Evolutionary conservation across 208 protist genomes (phyloP).

Genomic region (Crithidia expoeki): DNA sequence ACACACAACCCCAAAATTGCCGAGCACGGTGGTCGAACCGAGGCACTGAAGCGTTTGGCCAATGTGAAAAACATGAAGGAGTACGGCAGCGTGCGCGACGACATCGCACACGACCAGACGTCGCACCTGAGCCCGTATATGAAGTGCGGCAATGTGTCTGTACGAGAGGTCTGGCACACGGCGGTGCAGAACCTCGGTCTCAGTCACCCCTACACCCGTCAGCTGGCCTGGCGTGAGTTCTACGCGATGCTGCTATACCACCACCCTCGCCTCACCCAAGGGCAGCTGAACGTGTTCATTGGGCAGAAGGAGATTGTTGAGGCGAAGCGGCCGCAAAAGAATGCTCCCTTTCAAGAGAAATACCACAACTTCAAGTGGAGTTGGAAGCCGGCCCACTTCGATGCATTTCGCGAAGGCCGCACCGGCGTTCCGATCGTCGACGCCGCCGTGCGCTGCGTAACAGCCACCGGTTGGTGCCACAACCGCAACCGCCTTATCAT

Average conservation of each 20-base stretch:
- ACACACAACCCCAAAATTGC: constrained; percentile 29
- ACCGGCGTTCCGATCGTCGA: constrained; percentile 94
- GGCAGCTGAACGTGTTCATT: constrained; percentile 55
- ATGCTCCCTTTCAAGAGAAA: constrained; percentile 65
- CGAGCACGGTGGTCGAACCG: constrained; percentile 54
- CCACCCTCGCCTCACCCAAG: constrained; percentile 57
- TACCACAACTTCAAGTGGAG: constrained; percentile 66
- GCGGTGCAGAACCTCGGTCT: constrained; percentile 40
- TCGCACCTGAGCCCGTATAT: constrained; percentile 78
- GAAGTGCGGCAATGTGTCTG: constrained; percentile 80
- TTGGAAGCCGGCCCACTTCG: constrained; percentile 60
- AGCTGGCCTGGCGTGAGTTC: constrained; percentile 83
- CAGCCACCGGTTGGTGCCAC: constrained; percentile 78
- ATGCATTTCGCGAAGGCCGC: constrained; percentile 68
- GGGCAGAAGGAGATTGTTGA: constrained; percentile 17
- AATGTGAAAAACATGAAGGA: constrained; percentile 33
- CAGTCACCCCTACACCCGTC: constrained; percentile 50
- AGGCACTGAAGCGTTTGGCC: constrained; percentile 42
- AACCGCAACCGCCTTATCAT: constrained; percentile 83
- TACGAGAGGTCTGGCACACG: constrained; percentile 62
- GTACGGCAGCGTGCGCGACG: constrained; percentile 53
- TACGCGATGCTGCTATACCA: constrained; percentile 66
- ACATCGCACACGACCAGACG: constrained; percentile 59
- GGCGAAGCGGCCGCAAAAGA: constrained; percentile 29
- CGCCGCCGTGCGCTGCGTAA: constrained; percentile 91